Evolutionary conservation across 2,329 filamentous ascomycete genomes (phyloP), one percentile per base, ranked within the genome.

Genomic region (Whalleya microplaca): DNA sequence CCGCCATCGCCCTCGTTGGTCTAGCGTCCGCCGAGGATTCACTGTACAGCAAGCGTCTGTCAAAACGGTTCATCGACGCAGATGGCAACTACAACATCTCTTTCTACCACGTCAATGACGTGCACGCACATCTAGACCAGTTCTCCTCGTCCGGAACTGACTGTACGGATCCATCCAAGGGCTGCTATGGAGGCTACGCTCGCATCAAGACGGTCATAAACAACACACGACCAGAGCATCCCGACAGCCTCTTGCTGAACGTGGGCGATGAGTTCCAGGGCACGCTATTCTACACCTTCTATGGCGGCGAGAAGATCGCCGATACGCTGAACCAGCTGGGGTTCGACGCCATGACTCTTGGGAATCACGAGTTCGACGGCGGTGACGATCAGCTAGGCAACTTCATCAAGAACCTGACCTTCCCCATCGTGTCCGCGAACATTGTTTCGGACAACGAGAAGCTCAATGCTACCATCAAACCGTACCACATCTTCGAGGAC

Each of bases 221-320:
- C 51, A 76, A 81, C 64, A 78, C 84, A 21, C 80, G 84, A 27
- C 78, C 81, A 4, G 76, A 77, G 27, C 77, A 86, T 65, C 79
- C 82, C n/a, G 82, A 87, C 66, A 84, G 83, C 53, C 75, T 89
- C 16, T 83, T 84, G 73, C 74, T 89, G 45, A 87, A 89, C 53
- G 83, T 82, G 2, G 86, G 86, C n/a, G 86, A 89, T 63, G 86
- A 89, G 68, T 89, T 89, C 68, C 84, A 88, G 64, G 86, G 86
- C 51, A 89, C 86, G 0, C 76, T 88, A 7, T 89, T 87, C 75
- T 89, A 87, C 73, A 80, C 80, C 3, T 88, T 82, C 70, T 89
- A 89, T 65, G 81, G 82, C 16, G 84, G 84, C 21, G 84, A 87
- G 74, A 89, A 89, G 78, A 89, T 89, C 60, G 84, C 85, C 47